Evolutionary conservation across 139 green algal genomes (phyloP).

Genomic region (Tetradesmus obliquus): DNA sequence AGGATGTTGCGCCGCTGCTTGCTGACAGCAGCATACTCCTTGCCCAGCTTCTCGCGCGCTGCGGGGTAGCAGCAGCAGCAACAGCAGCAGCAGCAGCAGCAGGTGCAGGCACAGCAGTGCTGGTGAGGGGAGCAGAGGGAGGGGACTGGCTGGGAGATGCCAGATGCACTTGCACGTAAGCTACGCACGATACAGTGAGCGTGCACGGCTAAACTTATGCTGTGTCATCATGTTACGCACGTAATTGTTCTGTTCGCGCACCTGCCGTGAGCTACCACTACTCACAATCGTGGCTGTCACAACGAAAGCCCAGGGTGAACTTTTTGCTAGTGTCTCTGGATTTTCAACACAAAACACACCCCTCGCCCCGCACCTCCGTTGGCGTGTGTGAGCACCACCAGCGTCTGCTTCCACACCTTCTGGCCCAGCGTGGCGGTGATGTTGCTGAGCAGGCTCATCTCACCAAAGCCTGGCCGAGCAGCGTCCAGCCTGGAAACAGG

Average conservation of each 20-base stretch:
- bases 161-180: too few species aligned
- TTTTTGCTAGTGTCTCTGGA: too few species aligned
- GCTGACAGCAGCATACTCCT: slow-evolving; percentile 23
- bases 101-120: not conserved
- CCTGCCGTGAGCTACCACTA: too few species aligned
- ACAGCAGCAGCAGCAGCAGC: not conserved
- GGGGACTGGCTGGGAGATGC: too few species aligned
- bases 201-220: too few species aligned
- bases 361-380: slow-evolving; percentile 47
- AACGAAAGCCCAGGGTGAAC: too few species aligned
- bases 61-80: not conserved
- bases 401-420: slow-evolving; percentile 65
- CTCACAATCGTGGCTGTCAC: too few species aligned
- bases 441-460: slow-evolving; percentile 61
- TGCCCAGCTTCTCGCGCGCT: slow-evolving; percentile 47
- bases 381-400: slow-evolving; percentile 69
- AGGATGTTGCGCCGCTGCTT: slow-evolving; percentile 49
- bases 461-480: slow-evolving; percentile 56
- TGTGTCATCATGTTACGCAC: too few species aligned
- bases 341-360: not conserved
- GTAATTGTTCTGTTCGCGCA: too few species aligned
- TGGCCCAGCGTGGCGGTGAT: slow-evolving; percentile 61
- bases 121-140: too few species aligned
- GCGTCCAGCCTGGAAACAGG: slow-evolving; percentile 58
- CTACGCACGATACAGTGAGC: too few species aligned